Conservation (phyloP, 2,329 filamentous ascomycete genomes). For the Teratosphaeria epicoccoides region DNA sequence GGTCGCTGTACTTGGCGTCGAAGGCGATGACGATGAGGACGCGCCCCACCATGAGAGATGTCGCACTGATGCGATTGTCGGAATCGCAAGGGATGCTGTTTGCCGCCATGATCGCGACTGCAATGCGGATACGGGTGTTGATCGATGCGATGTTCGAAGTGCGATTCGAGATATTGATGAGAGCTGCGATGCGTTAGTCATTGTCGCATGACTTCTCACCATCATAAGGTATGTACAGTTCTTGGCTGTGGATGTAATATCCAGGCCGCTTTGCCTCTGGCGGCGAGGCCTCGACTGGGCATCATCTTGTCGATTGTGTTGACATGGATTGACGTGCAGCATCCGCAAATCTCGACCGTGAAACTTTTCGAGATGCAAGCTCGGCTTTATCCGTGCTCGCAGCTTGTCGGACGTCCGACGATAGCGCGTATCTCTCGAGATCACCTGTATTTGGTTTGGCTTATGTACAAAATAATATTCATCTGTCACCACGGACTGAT, state of each 20-base stretch:
- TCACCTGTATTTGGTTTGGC: neutral
- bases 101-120: conserved; percentile 7
- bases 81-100: neutral
- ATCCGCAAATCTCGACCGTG: neutral
- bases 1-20: conserved; percentile 23
- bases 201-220: neutral
- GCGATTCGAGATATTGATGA: conserved; percentile 14
- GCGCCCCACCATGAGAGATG: neutral
- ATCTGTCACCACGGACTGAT: too few species aligned
- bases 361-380: conserved; percentile 2
- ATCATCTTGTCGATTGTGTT: conserved; percentile 27
- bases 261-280: conserved; percentile 15
- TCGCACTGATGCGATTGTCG: neutral
- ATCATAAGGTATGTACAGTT: neutral
- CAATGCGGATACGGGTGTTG: conserved; percentile 1
- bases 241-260: neutral
- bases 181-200: conserved; percentile 11
- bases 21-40: neutral
- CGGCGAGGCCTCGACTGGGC: conserved; percentile 37
- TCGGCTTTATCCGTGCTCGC: neutral
- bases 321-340: neutral
- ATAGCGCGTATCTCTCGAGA: neutral
- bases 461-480: too few species aligned
- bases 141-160: neutral
- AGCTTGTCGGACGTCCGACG: too few species aligned